These are phyloP conservation scores for Mitragyna speciosa DNA, from an alignment of 257 asterid species.

Conservation along the genomic window DNA sequence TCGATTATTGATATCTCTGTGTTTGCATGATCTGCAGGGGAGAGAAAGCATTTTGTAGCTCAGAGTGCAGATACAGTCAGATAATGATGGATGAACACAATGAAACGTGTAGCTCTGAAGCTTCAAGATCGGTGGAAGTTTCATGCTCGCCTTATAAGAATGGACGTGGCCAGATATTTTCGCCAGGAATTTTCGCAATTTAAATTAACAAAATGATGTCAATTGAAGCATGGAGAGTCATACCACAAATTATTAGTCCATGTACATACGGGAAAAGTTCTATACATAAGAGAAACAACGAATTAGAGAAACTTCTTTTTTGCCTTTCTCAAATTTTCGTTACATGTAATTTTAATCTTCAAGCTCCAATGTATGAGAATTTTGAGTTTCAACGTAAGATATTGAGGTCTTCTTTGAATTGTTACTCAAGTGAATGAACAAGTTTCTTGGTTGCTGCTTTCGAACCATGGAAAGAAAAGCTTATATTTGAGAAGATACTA, in stretches of 20 bases:
- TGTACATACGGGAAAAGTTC: conserved; percentile 16
- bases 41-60: conserved; percentile 85
- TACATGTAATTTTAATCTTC: conserved; percentile 22
- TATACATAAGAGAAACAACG: conserved; percentile 12
- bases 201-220: conserved; percentile 18
- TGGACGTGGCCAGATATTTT: conserved; percentile 50
- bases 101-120: conserved; percentile 58
- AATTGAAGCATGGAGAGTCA: background rate
- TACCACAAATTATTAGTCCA: background rate
- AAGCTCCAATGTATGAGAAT: conserved; percentile 9
- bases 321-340: conserved; percentile 16
- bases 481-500: background rate
- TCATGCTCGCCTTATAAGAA: conserved; percentile 46
- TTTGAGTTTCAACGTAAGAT: background rate
- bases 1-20: background rate
- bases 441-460: background rate
- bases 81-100: conserved; percentile 68
- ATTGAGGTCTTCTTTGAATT: background rate
- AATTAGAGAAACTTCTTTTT: background rate
- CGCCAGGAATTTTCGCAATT: conserved; percentile 65
- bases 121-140: conserved; percentile 44
- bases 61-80: conserved; percentile 78
- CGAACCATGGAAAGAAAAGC: background rate
- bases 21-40: conserved; percentile 53
- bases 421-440: background rate